Percentiles rank a stretch among this genome's conserved stretches.
phyloP scores from a whole-genome alignment of 495 filamentous ascomycete species.

The Aspergillus haitiensis region DNA sequence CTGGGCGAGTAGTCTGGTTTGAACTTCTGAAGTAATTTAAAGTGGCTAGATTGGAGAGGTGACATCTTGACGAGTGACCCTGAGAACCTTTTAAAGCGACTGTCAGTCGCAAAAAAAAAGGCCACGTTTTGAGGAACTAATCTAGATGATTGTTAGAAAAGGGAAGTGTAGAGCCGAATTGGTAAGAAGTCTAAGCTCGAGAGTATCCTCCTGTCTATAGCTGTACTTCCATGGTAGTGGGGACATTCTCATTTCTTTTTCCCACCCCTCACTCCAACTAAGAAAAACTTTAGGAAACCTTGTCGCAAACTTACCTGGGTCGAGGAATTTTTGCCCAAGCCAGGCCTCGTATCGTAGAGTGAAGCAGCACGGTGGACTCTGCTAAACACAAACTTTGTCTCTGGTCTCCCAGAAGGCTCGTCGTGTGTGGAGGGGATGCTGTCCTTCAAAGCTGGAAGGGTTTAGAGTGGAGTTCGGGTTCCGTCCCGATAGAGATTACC shows the following conservation, averaged over 20 bases:
- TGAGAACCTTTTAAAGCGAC: conserved; percentile 16
- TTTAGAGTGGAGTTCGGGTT: conserved; percentile 22
- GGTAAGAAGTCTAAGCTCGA: too few relatives aligned
- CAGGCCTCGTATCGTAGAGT: conserved; percentile 31
- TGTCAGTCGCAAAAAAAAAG: conserved; percentile 19
- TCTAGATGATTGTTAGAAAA: conserved; percentile 14
- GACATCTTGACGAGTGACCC: conserved; percentile 41
- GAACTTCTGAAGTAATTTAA: conserved; percentile 82
- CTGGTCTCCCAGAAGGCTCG: conserved; percentile 8
- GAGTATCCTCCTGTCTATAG: not conserved
- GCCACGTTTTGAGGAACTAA: conserved; percentile 28
- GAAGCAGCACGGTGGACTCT: conserved; percentile 38
- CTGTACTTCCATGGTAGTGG: not conserved
- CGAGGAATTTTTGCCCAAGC: conserved; percentile 33
- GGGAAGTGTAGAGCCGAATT: too few relatives aligned
- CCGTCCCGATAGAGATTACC: conserved; percentile 20
- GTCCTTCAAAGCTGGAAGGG: conserved; percentile 10
- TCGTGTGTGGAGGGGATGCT: conserved; percentile 11
- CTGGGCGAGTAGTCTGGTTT: conserved; percentile 83
- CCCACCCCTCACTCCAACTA: conserved; percentile 11
- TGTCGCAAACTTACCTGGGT: conserved; percentile 35
- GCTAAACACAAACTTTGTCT: conserved; percentile 3
- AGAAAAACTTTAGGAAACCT: not conserved
- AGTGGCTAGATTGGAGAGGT: conserved; percentile 51
- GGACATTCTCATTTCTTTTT: conserved; percentile 15